These are phyloP conservation scores for Sugiyamaella novakii DNA, from an alignment of 1,139 yeast species.

Conservation along the genomic window DNA sequence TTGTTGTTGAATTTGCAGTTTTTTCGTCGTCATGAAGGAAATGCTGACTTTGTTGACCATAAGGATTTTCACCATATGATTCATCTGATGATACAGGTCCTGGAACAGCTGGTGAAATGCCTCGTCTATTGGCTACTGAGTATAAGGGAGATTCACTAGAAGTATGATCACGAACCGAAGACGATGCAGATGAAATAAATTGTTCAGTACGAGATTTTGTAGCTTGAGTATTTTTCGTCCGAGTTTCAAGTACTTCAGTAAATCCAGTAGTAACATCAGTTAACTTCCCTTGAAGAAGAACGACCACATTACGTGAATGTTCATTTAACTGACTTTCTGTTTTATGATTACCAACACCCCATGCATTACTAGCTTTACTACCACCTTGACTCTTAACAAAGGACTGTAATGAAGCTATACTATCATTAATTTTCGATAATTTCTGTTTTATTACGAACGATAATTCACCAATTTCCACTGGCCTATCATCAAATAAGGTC, in stretches of 20 bases:
- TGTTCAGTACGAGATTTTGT: conserved; percentile 84
- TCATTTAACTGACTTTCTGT: conserved; percentile 62
- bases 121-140: conserved; percentile 21
- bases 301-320: conserved; percentile 85
- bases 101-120: conserved; percentile 17
- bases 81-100: conserved; percentile 8
- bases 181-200: conserved; percentile 59
- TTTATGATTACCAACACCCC: conserved; percentile 40
- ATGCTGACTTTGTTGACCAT: conserved; percentile 29
- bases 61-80: conserved; percentile 42
- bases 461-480: conserved; percentile 89
- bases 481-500: conserved; percentile 93
- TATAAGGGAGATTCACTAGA: conserved; percentile 34
- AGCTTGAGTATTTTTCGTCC: conserved; percentile 82
- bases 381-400: conserved; percentile 35
- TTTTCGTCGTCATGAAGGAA: conserved; percentile 43
- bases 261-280: conserved; percentile 92
- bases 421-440: conserved; percentile 81
- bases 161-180: conserved; percentile 35
- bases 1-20: conserved; percentile 12
- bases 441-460: conserved; percentile 93
- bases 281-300: conserved; percentile 81
- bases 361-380: conserved; percentile 28
- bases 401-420: conserved; percentile 65
- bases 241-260: conserved; percentile 78